These are phyloP conservation scores for Aquilaria malaccensis DNA, from an alignment of 345 rosid species.

Conservation along the genomic window DNA sequence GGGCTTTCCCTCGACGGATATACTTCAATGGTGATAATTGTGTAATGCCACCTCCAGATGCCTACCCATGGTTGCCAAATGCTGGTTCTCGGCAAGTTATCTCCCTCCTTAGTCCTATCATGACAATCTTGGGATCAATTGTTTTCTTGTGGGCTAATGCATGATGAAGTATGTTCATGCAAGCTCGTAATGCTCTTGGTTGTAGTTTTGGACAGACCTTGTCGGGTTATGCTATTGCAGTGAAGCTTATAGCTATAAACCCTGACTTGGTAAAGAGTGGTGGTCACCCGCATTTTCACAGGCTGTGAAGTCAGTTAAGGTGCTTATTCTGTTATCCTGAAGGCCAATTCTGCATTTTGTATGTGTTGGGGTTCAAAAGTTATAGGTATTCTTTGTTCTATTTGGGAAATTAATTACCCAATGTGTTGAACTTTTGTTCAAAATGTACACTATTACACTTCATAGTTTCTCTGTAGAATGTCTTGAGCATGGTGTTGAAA, in stretches of 20 bases:
- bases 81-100: constrained; percentile 25
- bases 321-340: constrained; percentile 11
- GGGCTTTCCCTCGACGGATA: constrained; percentile 87
- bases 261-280: constrained; percentile 5
- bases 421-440: constrained; percentile 11
- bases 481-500: neutral
- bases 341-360: constrained; percentile 8
- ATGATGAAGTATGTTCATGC: constrained; percentile 21
- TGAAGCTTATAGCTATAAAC: constrained; percentile 9
- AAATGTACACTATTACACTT: neutral
- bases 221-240: constrained; percentile 3
- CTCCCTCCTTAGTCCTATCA: constrained; percentile 20
- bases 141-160: constrained; percentile 22
- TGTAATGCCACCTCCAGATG: constrained; percentile 78
- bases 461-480: constrained; percentile 19
- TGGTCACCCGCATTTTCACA: constrained; percentile 8
- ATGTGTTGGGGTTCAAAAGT: constrained; percentile 14
- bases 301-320: constrained; percentile 14
- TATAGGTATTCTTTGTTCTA: constrained; percentile 4
- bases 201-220: constrained; percentile 4
- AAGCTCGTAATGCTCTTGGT: constrained; percentile 13
- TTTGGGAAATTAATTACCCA: constrained; percentile 6
- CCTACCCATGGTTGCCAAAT: constrained; percentile 85
- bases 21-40: constrained; percentile 92
- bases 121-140: constrained; percentile 18